Conservation (phyloP, 148 eudicot species). For the Chenopodium berlandieri region DNA sequence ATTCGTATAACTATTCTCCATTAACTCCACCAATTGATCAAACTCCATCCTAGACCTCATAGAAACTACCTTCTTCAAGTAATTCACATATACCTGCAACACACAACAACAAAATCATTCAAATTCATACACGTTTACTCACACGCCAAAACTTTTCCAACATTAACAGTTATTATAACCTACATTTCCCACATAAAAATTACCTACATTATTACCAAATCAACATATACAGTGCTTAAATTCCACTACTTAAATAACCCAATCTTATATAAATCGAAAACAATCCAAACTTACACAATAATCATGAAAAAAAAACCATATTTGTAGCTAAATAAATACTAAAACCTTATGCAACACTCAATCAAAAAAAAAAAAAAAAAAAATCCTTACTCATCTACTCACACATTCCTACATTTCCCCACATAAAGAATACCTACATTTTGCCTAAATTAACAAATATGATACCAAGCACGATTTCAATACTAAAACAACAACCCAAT, state of each 20-base stretch:
- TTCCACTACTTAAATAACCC: no score
- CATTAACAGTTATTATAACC: background rate
- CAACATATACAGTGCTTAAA: background rate
- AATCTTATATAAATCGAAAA: no score
- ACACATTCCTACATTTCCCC: background rate
- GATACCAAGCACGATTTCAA: background rate
- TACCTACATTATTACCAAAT: background rate
- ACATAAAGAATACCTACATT: no score
- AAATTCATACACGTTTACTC: background rate
- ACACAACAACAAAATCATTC: slow-evolving; percentile 1
- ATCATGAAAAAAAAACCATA: no score
- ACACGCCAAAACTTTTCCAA: background rate
- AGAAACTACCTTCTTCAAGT: slow-evolving; percentile 75
- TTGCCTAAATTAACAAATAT: background rate
- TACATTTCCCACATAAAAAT: background rate
- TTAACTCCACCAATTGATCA: slow-evolving; percentile 66
- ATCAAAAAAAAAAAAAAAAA: background rate
- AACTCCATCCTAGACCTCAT: slow-evolving; percentile 80
- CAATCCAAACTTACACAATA: no score
- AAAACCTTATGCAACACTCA: slow-evolving; percentile 37
- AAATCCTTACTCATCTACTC: background rate
- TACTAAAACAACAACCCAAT: background rate
- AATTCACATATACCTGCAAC: slow-evolving; percentile 76
- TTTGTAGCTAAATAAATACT: no score
- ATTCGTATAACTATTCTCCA: slow-evolving; percentile 42